Conservation (phyloP, 2,329 filamentous ascomycete species). For the Alternaria viburni region DNA sequence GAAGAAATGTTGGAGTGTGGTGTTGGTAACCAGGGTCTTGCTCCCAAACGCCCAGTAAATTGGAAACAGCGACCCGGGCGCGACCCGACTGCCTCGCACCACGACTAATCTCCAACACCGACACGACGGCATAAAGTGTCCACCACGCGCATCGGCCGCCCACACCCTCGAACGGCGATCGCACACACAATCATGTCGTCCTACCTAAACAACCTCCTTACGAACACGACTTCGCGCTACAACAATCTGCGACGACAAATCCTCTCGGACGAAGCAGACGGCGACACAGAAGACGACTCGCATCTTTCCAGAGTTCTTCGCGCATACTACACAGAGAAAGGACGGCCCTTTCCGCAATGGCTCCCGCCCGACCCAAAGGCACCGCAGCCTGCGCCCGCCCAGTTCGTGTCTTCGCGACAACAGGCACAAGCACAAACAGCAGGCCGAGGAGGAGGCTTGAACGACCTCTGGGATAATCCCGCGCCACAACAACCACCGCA, state of each 20-base stretch:
- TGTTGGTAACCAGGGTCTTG: slow-evolving; percentile 3
- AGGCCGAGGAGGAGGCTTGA: slow-evolving; percentile 56
- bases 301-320: slow-evolving; percentile 93
- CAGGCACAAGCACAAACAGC: slow-evolving; percentile 33
- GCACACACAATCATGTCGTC: slow-evolving; percentile 58
- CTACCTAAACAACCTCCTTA: slow-evolving; percentile 78
- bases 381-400: slow-evolving; percentile 56
- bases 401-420: slow-evolving; percentile 58
- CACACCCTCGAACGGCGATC: background rate
- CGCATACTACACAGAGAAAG: slow-evolving; percentile 90
- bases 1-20: background rate
- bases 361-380: slow-evolving; percentile 88
- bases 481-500: slow-evolving; percentile 46
- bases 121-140: background rate
- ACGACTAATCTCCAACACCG: slow-evolving; percentile 8
- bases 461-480: slow-evolving; percentile 65
- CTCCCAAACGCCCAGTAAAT: slow-evolving; percentile 20
- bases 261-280: slow-evolving; percentile 65
- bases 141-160: background rate
- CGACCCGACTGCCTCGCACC: slow-evolving; percentile 1
- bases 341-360: slow-evolving; percentile 81
- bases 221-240: slow-evolving; percentile 62
- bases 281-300: slow-evolving; percentile 78
- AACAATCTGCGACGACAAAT: slow-evolving; percentile 68
- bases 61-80: slow-evolving; percentile 18